Conservation (phyloP, 208 protist species). For the Trichomonas gallinae region DNA sequence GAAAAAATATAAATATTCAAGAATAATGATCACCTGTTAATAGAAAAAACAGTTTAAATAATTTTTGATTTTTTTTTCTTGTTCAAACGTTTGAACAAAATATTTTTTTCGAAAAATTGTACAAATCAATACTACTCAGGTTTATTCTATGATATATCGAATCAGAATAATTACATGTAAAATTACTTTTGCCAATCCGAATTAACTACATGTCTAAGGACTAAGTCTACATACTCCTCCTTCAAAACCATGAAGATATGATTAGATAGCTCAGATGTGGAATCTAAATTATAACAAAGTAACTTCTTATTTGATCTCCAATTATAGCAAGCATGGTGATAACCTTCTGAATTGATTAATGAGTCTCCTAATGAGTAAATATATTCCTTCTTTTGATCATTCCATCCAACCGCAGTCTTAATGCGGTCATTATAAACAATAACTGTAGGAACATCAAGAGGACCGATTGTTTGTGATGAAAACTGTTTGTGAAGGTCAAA, state of each 20-base stretch:
- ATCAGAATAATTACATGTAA: neutral
- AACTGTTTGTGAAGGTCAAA: neutral
- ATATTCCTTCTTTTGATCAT: neutral
- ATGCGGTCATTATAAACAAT: neutral
- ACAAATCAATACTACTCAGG: no score
- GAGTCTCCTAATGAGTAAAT: neutral
- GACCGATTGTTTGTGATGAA: neutral
- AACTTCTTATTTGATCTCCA: neutral
- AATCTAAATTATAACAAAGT: neutral
- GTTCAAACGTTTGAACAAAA: no score
- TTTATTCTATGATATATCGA: no score
- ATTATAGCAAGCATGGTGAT: neutral
- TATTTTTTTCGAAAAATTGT: no score
- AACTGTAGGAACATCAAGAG: neutral
- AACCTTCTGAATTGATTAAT: neutral
- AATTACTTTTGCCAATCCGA: neutral
- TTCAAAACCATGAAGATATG: neutral
- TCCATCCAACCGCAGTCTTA: neutral
- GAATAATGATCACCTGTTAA: no score
- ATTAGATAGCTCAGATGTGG: neutral
- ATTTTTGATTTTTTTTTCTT: no score
- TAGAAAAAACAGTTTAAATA: no score
- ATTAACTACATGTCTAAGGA: neutral
- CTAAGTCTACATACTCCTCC: neutral
- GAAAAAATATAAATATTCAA: no score